Conservation (phyloP, 352 stramenopile species). For the Phytopythium delawarense region DNA sequence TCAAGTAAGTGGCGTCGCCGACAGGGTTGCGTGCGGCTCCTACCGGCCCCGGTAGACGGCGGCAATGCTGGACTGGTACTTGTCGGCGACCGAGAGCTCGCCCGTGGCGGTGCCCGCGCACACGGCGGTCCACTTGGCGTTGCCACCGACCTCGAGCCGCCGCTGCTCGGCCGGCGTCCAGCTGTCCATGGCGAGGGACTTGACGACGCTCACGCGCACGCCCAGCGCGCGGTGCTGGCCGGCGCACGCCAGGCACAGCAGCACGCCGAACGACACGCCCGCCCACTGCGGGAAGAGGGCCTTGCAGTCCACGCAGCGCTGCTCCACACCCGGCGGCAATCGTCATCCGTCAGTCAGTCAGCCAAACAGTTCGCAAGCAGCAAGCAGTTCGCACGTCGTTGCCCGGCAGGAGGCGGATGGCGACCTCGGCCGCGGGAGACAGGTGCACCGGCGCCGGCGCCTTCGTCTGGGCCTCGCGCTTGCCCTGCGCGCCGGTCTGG, state of each 20-base stretch:
- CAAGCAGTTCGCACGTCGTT: slow-evolving; percentile 56
- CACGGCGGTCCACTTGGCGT: slow-evolving; percentile 78
- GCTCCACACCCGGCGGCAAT: not conserved
- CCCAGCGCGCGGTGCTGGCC: slow-evolving; percentile 78
- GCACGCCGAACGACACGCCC: slow-evolving; percentile 76
- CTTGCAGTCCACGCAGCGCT: slow-evolving; percentile 84
- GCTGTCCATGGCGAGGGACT: slow-evolving; percentile 77
- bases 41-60: slow-evolving; percentile 55
- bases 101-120: slow-evolving; percentile 42
- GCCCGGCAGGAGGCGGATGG: slow-evolving; percentile 59
- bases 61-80: slow-evolving; percentile 64
- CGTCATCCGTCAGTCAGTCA: too few relatives aligned
- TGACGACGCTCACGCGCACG: slow-evolving; percentile 80
- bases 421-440: slow-evolving; percentile 41
- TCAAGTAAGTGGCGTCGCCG: not conserved
- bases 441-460: slow-evolving; percentile 23
- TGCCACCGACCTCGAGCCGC: slow-evolving; percentile 63
- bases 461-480: not conserved
- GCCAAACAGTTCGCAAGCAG: too few relatives aligned
- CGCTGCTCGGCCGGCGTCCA: slow-evolving; percentile 54
- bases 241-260: slow-evolving; percentile 73
- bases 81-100: slow-evolving; percentile 44
- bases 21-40: not conserved
- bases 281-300: slow-evolving; percentile 77
- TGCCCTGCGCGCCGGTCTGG: not conserved